A percentile compares a stretch with the other conserved stretches of the same genome.
These are phyloP conservation scores for Magnaporthiopsis rhizophila DNA, from an alignment of 2,329 filamentous ascomycete species.

Conservation along the genomic window DNA sequence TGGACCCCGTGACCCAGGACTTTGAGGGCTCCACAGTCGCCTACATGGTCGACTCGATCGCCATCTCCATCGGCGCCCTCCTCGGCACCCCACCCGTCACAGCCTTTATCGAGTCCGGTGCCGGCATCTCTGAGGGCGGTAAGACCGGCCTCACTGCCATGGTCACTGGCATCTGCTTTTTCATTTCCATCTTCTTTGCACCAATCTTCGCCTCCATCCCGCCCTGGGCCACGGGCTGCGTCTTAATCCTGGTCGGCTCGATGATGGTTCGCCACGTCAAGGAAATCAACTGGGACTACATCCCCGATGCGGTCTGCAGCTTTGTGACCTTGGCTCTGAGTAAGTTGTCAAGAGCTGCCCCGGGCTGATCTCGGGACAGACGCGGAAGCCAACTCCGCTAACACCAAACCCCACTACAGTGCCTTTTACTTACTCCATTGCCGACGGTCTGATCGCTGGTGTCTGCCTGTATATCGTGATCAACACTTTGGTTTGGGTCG, in stretches of 20 bases:
- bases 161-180: slow-evolving; percentile 71
- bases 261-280: slow-evolving; percentile 74
- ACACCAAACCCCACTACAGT: slow-evolving; percentile 24
- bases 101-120: slow-evolving; percentile 82
- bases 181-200: slow-evolving; percentile 81
- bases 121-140: slow-evolving; percentile 81
- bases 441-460: slow-evolving; percentile 76
- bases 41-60: slow-evolving; percentile 73
- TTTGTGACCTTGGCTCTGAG: slow-evolving; percentile 69
- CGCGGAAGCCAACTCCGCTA: too few species aligned
- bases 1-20: slow-evolving; percentile 76
- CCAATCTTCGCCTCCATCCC: slow-evolving; percentile 87
- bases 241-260: slow-evolving; percentile 78
- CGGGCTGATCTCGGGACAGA: too few species aligned
- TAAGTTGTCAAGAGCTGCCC: too few species aligned
- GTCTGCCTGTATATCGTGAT: slow-evolving; percentile 70
- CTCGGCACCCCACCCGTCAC: slow-evolving; percentile 76
- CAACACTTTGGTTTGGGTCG: slow-evolving; percentile 61
- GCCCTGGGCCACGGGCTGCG: slow-evolving; percentile 81
- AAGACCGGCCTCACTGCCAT: slow-evolving; percentile 80
- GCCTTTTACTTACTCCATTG: slow-evolving; percentile 87
- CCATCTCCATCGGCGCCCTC: slow-evolving; percentile 71
- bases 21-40: slow-evolving; percentile 80
- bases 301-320: slow-evolving; percentile 75
- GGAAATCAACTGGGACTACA: slow-evolving; percentile 84